phyloP scores from a whole-genome alignment of 1,284 basidiomycete genomes.

The Trichosporon faecale region DNA sequence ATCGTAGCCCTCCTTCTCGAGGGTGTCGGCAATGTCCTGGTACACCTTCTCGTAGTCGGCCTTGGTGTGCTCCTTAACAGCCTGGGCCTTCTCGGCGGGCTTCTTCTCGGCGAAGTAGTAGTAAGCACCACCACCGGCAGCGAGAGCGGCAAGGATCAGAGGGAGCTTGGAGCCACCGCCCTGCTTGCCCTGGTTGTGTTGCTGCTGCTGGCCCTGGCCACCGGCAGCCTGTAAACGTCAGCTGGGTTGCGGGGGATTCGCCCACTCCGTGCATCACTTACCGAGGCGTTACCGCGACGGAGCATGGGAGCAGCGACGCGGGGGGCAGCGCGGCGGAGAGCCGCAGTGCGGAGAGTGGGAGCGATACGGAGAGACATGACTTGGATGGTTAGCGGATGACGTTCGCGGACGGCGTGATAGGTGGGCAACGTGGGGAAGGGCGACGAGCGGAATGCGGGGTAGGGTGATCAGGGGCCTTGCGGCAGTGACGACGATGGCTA shows the following conservation, averaged over 20 bases:
- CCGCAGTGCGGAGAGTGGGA: conserved; percentile 34
- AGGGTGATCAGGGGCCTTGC: neutral
- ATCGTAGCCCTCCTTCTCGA: conserved; percentile 80
- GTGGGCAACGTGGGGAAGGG: conserved; percentile 1
- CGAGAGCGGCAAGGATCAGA: conserved; percentile 35
- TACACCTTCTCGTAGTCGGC: conserved; percentile 91
- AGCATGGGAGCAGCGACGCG: conserved; percentile 27
- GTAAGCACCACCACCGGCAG: conserved; percentile 47
- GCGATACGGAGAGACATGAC: conserved; percentile 41
- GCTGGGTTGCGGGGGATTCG: neutral
- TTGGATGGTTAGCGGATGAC: conserved; percentile 10
- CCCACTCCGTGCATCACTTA: conserved; percentile 19
- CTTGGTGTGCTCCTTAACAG: conserved; percentile 59
- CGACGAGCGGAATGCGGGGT: conserved; percentile 5
- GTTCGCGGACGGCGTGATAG: neutral
- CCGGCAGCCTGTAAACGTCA: neutral
- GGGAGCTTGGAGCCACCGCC: conserved; percentile 30
- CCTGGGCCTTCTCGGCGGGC: conserved; percentile 61
- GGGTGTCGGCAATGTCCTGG: conserved; percentile 70
- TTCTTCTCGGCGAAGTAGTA: conserved; percentile 50
- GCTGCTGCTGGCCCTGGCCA: neutral
- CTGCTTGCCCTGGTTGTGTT: conserved; percentile 16
- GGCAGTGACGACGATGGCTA: neutral
- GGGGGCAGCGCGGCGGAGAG: conserved; percentile 27
- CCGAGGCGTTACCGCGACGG: conserved; percentile 36